Evolutionary conservation across 2,329 filamentous ascomycete species (phyloP).

Genomic region (Cladorrhinum sp.): DNA sequence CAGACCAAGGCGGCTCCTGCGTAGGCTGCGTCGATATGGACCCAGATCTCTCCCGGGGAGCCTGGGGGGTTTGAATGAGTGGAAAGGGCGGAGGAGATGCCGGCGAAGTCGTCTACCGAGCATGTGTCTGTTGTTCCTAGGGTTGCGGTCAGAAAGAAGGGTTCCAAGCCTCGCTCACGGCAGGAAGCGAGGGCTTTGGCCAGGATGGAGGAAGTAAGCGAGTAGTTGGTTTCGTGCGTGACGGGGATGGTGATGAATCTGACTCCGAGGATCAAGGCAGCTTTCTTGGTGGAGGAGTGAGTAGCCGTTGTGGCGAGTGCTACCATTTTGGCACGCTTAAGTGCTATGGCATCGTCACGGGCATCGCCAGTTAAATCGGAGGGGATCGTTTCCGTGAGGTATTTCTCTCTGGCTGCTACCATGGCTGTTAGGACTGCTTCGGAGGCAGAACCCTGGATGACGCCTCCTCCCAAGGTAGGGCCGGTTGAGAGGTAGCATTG

Average conservation of each 20-base stretch:
- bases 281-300: conserved; percentile 85
- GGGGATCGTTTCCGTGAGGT: conserved; percentile 59
- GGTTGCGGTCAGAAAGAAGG: conserved; percentile 82
- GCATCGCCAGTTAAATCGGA: conserved; percentile 50
- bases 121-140: conserved; percentile 87
- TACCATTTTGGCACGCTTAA: conserved; percentile 68
- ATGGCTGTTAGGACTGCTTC: conserved; percentile 85
- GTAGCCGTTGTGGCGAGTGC: conserved; percentile 76
- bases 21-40: conserved; percentile 92
- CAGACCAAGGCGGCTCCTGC: conserved; percentile 81
- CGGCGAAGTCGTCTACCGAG: conserved; percentile 76
- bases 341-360: conserved; percentile 66
- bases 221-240: conserved; percentile 59
- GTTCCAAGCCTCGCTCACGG: conserved; percentile 67
- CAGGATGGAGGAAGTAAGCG: conserved; percentile 65
- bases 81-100: conserved; percentile 55
- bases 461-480: conserved; percentile 72
- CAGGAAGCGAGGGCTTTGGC: conserved; percentile 61
- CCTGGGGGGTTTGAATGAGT: conserved; percentile 28
- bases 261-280: conserved; percentile 81
- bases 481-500: conserved; percentile 69
- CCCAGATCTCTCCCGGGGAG: conserved; percentile 64
- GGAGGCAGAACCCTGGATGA: conserved; percentile 89
- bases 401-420: conserved; percentile 81
- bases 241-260: conserved; percentile 70